These are phyloP conservation scores for Gastrodia elata DNA, from an alignment of 106 monocot species.

Conservation along the genomic window DNA sequence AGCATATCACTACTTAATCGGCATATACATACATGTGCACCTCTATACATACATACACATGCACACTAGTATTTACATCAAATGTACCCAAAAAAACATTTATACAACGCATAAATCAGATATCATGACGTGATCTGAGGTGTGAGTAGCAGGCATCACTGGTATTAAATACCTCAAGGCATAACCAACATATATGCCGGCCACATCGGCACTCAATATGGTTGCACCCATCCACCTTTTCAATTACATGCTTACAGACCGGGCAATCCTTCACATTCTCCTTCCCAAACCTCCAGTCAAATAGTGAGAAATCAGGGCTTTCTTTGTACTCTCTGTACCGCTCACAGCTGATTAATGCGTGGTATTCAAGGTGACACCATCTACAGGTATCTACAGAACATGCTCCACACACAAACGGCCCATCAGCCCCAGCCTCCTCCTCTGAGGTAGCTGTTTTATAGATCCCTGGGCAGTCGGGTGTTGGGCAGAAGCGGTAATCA, in stretches of 20 bases:
- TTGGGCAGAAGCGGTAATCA: constrained; percentile 53
- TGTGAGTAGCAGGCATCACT: constrained; percentile 69
- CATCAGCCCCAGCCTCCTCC: background rate
- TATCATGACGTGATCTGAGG: constrained; percentile 33
- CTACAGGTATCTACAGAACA: constrained; percentile 76
- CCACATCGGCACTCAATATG: constrained; percentile 71
- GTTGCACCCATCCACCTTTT: constrained; percentile 88
- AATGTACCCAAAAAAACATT: background rate
- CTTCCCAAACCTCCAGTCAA: constrained; percentile 70
- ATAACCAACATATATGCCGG: constrained; percentile 81
- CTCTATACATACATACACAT: constrained; percentile 1
- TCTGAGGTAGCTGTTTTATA: constrained; percentile 24
- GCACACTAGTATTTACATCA: background rate
- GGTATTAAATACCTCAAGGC: constrained; percentile 34
- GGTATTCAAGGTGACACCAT: constrained; percentile 76
- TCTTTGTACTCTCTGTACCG: constrained; percentile 73
- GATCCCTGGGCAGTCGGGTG: constrained; percentile 44
- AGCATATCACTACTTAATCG: background rate
- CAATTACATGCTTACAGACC: constrained; percentile 50
- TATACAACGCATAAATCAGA: background rate
- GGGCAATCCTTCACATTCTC: constrained; percentile 78
- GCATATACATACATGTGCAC: background rate
- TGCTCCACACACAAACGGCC: constrained; percentile 57
- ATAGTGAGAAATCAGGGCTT: constrained; percentile 51
- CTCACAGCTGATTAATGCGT: constrained; percentile 68